Conservation (phyloP, 129 eudicot genomes). For the Erigeron canadensis region DNA sequence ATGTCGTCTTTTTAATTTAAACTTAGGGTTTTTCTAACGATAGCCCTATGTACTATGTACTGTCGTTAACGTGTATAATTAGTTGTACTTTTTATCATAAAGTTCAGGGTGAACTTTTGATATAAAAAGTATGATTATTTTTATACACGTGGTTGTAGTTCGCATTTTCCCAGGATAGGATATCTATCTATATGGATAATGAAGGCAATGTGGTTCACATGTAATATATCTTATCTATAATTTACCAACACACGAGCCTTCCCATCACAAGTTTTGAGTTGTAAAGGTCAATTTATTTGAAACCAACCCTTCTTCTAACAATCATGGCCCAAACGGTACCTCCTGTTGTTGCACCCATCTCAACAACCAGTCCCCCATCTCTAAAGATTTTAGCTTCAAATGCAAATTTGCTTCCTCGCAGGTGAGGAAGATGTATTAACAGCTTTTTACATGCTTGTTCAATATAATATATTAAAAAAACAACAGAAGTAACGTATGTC, state of each 20-base stretch:
- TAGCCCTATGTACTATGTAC: no score
- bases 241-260: neutral
- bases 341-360: neutral
- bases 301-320: neutral
- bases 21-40: no score
- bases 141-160: no score
- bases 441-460: neutral
- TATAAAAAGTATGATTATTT: no score
- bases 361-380: neutral
- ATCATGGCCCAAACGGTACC: neutral
- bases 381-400: conserved; percentile 17
- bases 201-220: neutral
- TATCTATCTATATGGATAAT: neutral
- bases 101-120: no score
- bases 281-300: neutral
- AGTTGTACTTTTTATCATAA: no score
- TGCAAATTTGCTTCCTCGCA: conserved; percentile 17
- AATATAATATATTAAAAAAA: neutral
- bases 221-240: conserved; percentile 2
- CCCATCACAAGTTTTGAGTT: neutral
- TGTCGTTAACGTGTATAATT: no score
- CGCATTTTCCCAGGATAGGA: no score
- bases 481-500: neutral
- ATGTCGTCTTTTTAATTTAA: no score
- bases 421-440: neutral